Base-by-base conservation (phyloP, 108 stramenopile genomes). In the Skeletonema menzelii region DNA sequence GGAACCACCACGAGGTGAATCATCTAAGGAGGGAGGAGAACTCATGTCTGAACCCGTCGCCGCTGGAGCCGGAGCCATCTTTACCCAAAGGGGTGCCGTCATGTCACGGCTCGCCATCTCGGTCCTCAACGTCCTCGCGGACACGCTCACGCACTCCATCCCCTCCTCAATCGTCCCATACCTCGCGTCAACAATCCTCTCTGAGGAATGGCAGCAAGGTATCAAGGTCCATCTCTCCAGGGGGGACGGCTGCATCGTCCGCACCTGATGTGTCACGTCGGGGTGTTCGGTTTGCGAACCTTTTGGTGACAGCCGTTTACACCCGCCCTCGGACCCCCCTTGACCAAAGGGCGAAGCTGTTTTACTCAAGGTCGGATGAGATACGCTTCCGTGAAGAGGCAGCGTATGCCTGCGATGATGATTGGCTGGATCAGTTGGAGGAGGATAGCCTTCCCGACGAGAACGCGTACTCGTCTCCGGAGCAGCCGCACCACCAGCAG, bases 281-380 rank as follows among this genome's bases (percentile, higher is more conserved):
- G 47, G 42, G 74, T 13, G 73, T 80, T 4, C 74, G 62, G 8
- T 80, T 71, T 69, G 73, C 62, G 14, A 20, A 34, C 1, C 27
- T 24, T 20, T 30, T 80, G 22, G 74, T 67, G 12, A 40, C 61
- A 10, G 28, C 40, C 32, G 37, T 75, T 31, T 22, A 10, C 30
- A 75, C 73, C 10, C 79, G 79, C 35, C 79, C 79, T 5, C 63
- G 63, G 46, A 80, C 79, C 1, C 61, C 47, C 17, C 47, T 56
- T 26, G 61, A 75, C 24, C 73, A 80, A 57, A 75, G 74, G n/a
- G 35, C 74, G 5, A 13, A 28, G 13, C 59, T 80, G 27, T 80
- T 75, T 40, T 80, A 80, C 72, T 80, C 79, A 1, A 62, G 61
- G 60, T 59, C 73, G 34, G 79, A 80, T 28, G 79, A 80, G 59